Evolutionary conservation across 1,284 basidiomycete genomes (phyloP), one percentile per base, ranked within the genome.

Genomic region (Boletellus deceptivus): DNA sequence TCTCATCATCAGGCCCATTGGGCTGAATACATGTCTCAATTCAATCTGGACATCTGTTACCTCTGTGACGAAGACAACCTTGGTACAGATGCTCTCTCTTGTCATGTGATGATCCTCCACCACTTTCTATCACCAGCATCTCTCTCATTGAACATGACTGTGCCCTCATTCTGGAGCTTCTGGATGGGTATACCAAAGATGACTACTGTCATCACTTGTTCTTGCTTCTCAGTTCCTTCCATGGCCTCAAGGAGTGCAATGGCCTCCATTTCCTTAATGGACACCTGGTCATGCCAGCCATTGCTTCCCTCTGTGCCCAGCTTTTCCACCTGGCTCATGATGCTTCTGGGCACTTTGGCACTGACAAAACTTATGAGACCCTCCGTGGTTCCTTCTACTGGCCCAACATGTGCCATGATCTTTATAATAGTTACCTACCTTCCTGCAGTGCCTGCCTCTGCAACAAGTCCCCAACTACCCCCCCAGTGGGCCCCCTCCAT

Each of bases 1-100:
- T 73, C 70, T 0, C 41, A 57, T 0, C 45, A 64, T 0, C 75
- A 77, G 50, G 58, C 60, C 0, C 57, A 63, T 0, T 78, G 75
- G 74, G 57, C 65, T 49, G 70, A 75, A 46, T 59, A 62, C 11
- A 35, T 78, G 3, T 43, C 58, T 0, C 65, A 76, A 64, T 46
- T 33, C 20, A n/a, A 40, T 6, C 38, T 44, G 3, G 33, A 35
- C 2, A 36, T 36, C 16, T 9, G 10, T 2, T 45, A 36, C 34
- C 11, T 45, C 22, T 9, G 11, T 11, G 43, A 34, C 3, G 43
- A 45, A 4, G 34, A 36, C 8, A 45, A 36, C 13, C 10, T 45
- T 7, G 34, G 1, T 6, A 22, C 22, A 2, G 43, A 45, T 37
- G 34, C 43, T 0, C 24, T 45, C 5, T 44, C 43, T 0, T 8